Percentiles rank a stretch among this genome's conserved stretches.
Conservation (phyloP, 139 green algal species). For the Asterochloris sp. region DNA sequence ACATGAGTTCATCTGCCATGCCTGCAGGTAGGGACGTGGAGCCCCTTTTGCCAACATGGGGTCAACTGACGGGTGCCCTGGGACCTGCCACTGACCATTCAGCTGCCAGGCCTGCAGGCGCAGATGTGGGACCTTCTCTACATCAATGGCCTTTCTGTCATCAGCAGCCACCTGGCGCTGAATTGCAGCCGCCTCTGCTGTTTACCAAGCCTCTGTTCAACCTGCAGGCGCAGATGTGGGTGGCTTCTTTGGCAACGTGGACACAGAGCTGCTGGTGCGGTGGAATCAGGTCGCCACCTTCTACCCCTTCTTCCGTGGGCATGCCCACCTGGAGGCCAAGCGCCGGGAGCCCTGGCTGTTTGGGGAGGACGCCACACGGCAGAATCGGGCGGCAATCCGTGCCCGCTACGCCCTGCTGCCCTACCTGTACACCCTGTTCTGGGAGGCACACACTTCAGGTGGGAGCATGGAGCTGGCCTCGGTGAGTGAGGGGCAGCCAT, state of each 20-base stretch:
- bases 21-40: no score
- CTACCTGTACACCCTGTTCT: conserved; percentile 98
- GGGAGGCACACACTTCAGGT: conserved; percentile 45
- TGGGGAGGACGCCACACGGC: conserved; percentile 74
- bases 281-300: conserved; percentile 94
- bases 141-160: not conserved
- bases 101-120: no score
- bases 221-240: conserved; percentile 88
- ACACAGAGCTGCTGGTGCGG: conserved; percentile 87
- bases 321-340: conserved; percentile 96
- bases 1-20: no score
- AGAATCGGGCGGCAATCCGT: conserved; percentile 83
- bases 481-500: not conserved
- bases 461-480: conserved; percentile 24
- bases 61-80: no score
- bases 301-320: conserved; percentile 98
- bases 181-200: no score
- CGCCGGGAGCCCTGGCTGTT: conserved; percentile 98
- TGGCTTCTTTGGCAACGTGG: conserved; percentile 98
- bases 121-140: not conserved
- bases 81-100: no score
- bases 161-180: no score
- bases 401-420: conserved; percentile 90
- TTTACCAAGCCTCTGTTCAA: not conserved
- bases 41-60: no score